These are phyloP conservation scores for Panaeolus cyanescens DNA, from an alignment of 768 basidiomycete genomes.

Conservation along the genomic window DNA sequence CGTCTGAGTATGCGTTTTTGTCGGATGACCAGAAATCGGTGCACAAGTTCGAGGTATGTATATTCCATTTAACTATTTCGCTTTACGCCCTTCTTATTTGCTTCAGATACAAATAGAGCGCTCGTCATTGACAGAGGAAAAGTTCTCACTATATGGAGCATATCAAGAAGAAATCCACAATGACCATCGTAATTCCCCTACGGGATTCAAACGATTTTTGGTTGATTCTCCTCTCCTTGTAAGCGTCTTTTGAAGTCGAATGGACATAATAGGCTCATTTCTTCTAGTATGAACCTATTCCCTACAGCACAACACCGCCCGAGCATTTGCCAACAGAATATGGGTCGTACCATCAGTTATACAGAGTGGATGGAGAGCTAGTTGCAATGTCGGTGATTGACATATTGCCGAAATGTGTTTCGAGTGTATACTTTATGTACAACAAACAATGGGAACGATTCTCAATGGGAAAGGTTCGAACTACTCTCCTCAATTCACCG, in stretches of 20 bases:
- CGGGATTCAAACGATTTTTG: constrained; percentile 72
- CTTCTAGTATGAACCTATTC: constrained; percentile 58
- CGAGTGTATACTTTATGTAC: constrained; percentile 88
- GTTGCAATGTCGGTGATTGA: constrained; percentile 90
- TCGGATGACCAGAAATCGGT: constrained; percentile 23
- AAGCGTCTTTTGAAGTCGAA: too few species aligned
- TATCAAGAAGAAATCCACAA: constrained; percentile 84
- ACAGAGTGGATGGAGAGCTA: constrained; percentile 77
- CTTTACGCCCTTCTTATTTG: not conserved
- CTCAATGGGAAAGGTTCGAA: constrained; percentile 74
- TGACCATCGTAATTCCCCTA: constrained; percentile 53
- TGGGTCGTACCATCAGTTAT: constrained; percentile 93
- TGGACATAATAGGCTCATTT: too few species aligned
- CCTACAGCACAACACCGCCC: constrained; percentile 51
- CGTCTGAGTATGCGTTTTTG: constrained; percentile 46
- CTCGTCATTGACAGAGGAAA: constrained; percentile 77
- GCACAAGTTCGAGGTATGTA: constrained; percentile 64
- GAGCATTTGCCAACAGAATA: constrained; percentile 71
- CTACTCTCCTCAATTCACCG: not conserved
- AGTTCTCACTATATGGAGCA: constrained; percentile 71
- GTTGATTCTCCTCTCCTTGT: constrained; percentile 79
- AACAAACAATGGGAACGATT: constrained; percentile 66
- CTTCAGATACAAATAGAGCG: constrained; percentile 73
- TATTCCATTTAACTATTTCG: not conserved
- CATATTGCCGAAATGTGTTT: constrained; percentile 85